Percentiles rank a stretch among this genome's conserved stretches.
Conservation (phyloP, 306 rosid species). For the Lathyrus oleraceus region DNA sequence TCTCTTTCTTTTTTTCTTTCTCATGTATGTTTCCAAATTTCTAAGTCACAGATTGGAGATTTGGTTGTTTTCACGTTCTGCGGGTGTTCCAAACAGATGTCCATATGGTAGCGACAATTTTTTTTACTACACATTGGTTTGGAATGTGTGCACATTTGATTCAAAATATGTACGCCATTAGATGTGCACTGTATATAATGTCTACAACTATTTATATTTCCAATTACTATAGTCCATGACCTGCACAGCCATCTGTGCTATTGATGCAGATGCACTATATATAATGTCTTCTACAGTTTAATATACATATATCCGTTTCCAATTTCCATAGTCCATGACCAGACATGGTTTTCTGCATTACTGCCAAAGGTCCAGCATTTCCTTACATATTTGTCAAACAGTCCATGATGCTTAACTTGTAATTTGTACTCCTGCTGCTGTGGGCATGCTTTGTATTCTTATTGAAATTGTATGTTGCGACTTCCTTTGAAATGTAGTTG, state of each 20-base stretch:
- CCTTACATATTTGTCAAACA: constrained; percentile 6
- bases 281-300: constrained; percentile 8
- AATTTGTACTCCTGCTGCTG: neutral
- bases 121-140: neutral
- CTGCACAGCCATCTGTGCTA: neutral
- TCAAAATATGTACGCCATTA: neutral
- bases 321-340: neutral
- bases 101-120: neutral
- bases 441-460: constrained; percentile 9
- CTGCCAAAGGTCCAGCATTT: constrained; percentile 11
- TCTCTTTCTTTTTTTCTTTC: neutral
- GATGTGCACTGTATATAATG: neutral
- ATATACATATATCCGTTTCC: neutral
- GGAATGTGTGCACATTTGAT: neutral
- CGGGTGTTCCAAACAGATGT: neutral
- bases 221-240: constrained; percentile 1
- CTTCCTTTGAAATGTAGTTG: constrained; percentile 1
- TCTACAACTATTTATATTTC: neutral
- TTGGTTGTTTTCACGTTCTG: neutral
- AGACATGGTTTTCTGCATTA: constrained; percentile 3
- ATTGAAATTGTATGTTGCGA: constrained; percentile 27
- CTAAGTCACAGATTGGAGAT: neutral
- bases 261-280: neutral
- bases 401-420: constrained; percentile 14
- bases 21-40: neutral